Base-by-base conservation (phyloP, 306 rosid genomes). In the Cajanus cajan region DNA sequence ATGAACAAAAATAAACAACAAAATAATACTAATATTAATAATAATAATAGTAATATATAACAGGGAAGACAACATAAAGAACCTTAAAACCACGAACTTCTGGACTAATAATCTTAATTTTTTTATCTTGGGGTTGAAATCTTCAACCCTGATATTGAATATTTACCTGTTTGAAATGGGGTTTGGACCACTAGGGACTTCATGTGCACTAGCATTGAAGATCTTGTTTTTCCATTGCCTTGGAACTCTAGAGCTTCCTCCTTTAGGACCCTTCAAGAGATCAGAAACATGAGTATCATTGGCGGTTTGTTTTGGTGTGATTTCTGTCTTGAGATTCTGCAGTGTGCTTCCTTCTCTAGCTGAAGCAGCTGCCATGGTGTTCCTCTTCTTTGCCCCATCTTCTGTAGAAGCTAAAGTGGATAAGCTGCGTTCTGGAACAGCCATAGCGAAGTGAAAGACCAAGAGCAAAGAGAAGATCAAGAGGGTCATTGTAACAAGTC, bases 101-200 rank as follows among this genome's bases (percentile, higher is more conserved):
- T 50, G 11, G 16, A 55, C 8, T 67, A 19, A 63, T 39, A 52
- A 78, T 47, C 15, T 10, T 59, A 69, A 36, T 71, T 1, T 47
- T 7, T 8, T 59, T 73, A 1, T 40, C 4, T 50, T 62, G 50
- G 15, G 40, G 15, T 36, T n/a, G n/a, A n/a, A n/a, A n/a, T n/a
- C n/a, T n/a, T 31, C 52, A 34, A 28, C 43, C 69, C 66, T 61
- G 61, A 71, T 61, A 70, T 58, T 54, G 64, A 69, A 45, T 55
- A 70, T 43, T 93, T 81, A 91, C 94, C 93, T 91, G 72, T 91
- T 93, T 71, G 98, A 93, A 82, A 91, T 93, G 70, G 97, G 98
- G 62, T 91, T 93, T 41, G 98, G 98, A 80, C 98, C 98, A 80
- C 98, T 93, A 36, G 98, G 98, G 9, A 93, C 96, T 85, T 91